Conservation (phyloP, 345 rosid species). For the Moricandia arvensis region DNA sequence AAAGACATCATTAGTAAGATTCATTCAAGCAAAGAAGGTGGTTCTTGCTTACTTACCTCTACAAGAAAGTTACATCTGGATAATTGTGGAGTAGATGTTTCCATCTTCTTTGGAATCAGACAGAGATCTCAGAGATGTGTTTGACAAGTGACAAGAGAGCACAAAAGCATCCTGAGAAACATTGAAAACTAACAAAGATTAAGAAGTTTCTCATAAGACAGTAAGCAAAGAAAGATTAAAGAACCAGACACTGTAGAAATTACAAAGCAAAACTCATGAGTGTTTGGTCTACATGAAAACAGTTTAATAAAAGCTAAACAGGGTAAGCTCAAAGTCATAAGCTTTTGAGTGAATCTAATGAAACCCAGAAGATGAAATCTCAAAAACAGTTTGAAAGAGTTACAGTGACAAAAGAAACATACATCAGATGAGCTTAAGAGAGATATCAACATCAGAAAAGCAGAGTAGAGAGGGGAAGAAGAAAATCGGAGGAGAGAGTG, state of each 20-base stretch:
- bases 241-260: constrained; percentile 6
- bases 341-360: background rate
- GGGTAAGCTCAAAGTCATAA: constrained; percentile 9
- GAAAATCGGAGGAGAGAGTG: constrained; percentile 20
- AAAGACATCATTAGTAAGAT: constrained; percentile 11
- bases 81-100: background rate
- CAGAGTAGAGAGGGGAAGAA: constrained; percentile 19
- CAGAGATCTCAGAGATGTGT: constrained; percentile 6
- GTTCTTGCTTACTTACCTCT: constrained; percentile 46
- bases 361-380: constrained; percentile 25
- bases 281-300: constrained; percentile 25
- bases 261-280: background rate
- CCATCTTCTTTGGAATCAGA: constrained; percentile 20
- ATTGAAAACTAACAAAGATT: background rate
- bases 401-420: constrained; percentile 12
- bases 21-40: constrained; percentile 19
- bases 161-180: constrained; percentile 13
- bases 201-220: too few species aligned
- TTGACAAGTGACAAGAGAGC: background rate
- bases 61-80: constrained; percentile 41
- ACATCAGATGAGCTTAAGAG: constrained; percentile 28
- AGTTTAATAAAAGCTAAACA: constrained; percentile 3
- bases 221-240: background rate
- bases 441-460: constrained; percentile 24
- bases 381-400: background rate